Evolutionary conservation across 2,329 filamentous ascomycete species (phyloP).

Genomic region (Diaporthe eres): DNA sequence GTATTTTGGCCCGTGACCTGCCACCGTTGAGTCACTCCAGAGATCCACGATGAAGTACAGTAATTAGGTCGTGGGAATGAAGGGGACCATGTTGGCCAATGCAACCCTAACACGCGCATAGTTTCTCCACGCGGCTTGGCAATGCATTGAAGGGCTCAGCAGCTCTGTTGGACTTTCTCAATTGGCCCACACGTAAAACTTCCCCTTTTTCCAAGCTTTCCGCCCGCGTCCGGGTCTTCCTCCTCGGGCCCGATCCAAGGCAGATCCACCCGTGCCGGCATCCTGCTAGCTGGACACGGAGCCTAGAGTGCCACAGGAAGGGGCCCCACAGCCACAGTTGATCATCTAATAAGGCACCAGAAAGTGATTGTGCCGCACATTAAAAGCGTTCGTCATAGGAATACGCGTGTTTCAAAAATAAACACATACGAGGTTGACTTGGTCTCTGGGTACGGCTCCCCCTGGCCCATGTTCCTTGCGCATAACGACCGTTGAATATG

Average conservation of each 20-base stretch:
- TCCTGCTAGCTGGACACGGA: not conserved
- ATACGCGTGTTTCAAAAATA: conserved; percentile 18
- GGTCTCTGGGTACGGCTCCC: not conserved
- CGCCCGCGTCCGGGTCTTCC: not conserved
- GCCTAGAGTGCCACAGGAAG: not conserved
- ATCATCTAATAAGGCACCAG: not conserved
- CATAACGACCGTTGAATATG: conserved; percentile 2
- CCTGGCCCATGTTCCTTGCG: conserved; percentile 19
- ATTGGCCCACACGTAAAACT: not conserved
- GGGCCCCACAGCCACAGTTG: not conserved
- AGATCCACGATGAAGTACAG: conserved; percentile 11
- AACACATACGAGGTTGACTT: not conserved
- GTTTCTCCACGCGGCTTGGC: not conserved
- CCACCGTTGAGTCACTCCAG: conserved; percentile 7
- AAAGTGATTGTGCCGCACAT: not conserved
- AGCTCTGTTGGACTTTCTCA: not conserved
- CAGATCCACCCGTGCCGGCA: not conserved
- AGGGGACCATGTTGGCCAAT: not conserved
- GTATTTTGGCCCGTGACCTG: not conserved
- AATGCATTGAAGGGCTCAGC: not conserved
- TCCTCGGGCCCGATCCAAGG: not conserved
- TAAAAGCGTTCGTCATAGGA: not conserved
- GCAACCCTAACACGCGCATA: conserved; percentile 10
- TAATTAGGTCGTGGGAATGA: not conserved
- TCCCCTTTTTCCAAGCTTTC: conserved; percentile 28